These are phyloP conservation scores for Discostella stelligeroides DNA, from an alignment of 108 stramenopile genomes.

Conservation along the genomic window DNA sequence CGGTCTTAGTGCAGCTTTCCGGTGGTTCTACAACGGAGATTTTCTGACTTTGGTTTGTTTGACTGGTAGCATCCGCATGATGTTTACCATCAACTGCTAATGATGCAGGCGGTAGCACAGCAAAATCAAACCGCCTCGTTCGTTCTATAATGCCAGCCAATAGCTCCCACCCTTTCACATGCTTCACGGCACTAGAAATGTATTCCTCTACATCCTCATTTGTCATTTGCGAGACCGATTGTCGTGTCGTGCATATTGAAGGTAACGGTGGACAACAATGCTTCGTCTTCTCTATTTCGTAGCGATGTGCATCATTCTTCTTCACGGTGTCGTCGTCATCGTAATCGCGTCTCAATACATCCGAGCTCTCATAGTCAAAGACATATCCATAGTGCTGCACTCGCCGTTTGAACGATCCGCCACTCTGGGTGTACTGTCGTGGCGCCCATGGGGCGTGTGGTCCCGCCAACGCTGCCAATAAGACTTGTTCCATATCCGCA, in stretches of 20 bases:
- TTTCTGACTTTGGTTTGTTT: neutral
- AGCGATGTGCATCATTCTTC: neutral
- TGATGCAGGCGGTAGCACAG: slow-evolving; percentile 4
- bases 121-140: slow-evolving; percentile 55
- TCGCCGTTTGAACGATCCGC: slow-evolving; percentile 66
- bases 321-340: slow-evolving; percentile 33
- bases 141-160: slow-evolving; percentile 73
- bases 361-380: slow-evolving; percentile 87
- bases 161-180: slow-evolving; percentile 75
- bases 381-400: slow-evolving; percentile 95
- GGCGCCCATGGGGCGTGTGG: slow-evolving; percentile 91
- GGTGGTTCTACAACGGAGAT: neutral
- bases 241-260: slow-evolving; percentile 3
- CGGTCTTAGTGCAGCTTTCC: neutral
- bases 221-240: slow-evolving; percentile 22
- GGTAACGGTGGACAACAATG: slow-evolving; percentile 31
- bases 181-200: slow-evolving; percentile 30
- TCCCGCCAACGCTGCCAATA: slow-evolving; percentile 76
- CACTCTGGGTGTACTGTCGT: slow-evolving; percentile 59
- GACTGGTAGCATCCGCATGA: neutral
- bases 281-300: neutral
- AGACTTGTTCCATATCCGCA: slow-evolving; percentile 60
- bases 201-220: slow-evolving; percentile 50
- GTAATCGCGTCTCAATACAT: slow-evolving; percentile 69
- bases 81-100: neutral